A percentile compares a stretch with the other conserved stretches of the same genome.
Conservation (phyloP, 1,284 basidiomycete genomes). For the Quambalaria eucalypti region DNA sequence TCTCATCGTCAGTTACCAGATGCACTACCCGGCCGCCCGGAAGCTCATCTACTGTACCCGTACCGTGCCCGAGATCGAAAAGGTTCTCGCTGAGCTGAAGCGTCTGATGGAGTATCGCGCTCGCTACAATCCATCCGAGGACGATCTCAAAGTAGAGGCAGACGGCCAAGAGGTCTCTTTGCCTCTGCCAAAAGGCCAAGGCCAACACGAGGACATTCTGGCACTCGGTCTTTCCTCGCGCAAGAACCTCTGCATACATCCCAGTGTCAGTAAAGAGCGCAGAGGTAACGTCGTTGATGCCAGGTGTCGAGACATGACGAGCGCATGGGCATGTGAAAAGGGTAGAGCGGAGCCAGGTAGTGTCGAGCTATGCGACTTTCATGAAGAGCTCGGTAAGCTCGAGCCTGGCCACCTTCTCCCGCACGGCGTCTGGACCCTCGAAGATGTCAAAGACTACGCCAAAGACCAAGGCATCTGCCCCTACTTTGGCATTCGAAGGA, state of each 20-base stretch:
- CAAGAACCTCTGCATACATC: conserved; percentile 93
- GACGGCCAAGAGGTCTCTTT: conserved; percentile 59
- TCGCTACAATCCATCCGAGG: conserved; percentile 49
- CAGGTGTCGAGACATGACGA: conserved; percentile 88
- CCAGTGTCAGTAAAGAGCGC: conserved; percentile 90
- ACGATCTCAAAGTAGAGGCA: conserved; percentile 55
- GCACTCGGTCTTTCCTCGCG: conserved; percentile 88
- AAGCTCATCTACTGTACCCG: conserved; percentile 99
- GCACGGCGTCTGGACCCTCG: conserved; percentile 83
- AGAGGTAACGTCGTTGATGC: conserved; percentile 97
- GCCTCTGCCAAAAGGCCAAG: conserved; percentile 13
- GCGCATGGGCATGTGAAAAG: conserved; percentile 72
- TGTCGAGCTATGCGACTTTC: conserved; percentile 84
- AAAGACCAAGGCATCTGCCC: conserved; percentile 80
- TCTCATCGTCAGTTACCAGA: conserved; percentile 94
- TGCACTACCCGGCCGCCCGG: conserved; percentile 82
- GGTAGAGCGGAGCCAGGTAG: conserved; percentile 80
- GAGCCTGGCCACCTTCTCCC: conserved; percentile 80
- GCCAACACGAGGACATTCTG: conserved; percentile 56
- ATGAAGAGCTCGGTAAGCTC: conserved; percentile 74
- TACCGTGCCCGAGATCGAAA: conserved; percentile 99
- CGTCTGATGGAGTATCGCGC: conserved; percentile 80
- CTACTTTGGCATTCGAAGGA: conserved; percentile 90
- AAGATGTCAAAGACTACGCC: conserved; percentile 83
- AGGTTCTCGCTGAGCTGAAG: conserved; percentile 90